Evolutionary conservation across 306 rosid species (phyloP).

Genomic region (Arachis hypogaea): DNA sequence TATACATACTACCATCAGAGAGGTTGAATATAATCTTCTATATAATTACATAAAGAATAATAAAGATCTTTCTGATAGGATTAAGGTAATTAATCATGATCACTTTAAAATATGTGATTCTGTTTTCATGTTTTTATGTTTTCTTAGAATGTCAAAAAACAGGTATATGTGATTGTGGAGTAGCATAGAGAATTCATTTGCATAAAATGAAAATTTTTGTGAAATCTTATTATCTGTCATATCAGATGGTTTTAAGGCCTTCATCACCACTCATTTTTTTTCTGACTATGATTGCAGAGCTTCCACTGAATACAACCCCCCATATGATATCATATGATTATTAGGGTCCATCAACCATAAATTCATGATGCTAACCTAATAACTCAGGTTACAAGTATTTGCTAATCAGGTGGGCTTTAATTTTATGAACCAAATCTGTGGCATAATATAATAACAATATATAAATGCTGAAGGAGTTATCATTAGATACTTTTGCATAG

Average conservation of each 20-base stretch:
- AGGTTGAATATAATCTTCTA: no score
- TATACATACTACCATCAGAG: no score
- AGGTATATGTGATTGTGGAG: background rate
- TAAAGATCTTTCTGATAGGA: background rate
- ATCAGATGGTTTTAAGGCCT: constrained; percentile 36
- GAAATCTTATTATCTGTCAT: constrained; percentile 38
- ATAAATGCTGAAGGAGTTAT: background rate
- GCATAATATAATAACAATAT: background rate
- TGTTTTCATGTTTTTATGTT: background rate
- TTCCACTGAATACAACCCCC: constrained; percentile 20
- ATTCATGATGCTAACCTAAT: background rate
- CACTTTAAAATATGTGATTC: constrained; percentile 1
- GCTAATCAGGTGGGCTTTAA: background rate
- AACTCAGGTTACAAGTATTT: no score
- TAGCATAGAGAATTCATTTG: constrained; percentile 6
- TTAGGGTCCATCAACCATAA: constrained; percentile 13
- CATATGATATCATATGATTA: background rate
- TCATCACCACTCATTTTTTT: constrained; percentile 37
- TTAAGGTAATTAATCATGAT: constrained; percentile 7
- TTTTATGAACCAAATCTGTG: background rate
- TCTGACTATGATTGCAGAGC: constrained; percentile 32
- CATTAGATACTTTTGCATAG: background rate
- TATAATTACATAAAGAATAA: no score
- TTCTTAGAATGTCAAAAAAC: constrained; percentile 31
- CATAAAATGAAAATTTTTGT: background rate